These are phyloP conservation scores for Magnolia sinica DNA, from an alignment of 164 flowering plant genomes.

Conservation along the genomic window DNA sequence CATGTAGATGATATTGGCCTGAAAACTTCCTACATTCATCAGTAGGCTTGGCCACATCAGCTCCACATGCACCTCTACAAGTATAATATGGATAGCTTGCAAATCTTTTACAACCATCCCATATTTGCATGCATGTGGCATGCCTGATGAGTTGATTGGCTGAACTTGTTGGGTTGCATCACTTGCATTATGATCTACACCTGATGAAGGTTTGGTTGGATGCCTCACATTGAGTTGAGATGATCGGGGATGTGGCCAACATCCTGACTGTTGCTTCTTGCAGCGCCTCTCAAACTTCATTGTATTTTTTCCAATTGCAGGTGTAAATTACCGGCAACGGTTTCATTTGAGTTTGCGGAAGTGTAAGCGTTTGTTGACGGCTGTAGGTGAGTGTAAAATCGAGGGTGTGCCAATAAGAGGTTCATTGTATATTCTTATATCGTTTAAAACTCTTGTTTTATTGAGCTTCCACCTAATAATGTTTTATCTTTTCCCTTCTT, in stretches of 20 bases:
- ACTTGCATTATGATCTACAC: no score
- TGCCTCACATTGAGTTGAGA: neutral
- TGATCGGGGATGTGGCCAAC: neutral
- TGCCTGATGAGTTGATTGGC: no score
- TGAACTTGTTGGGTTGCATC: no score
- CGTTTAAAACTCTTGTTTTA: neutral
- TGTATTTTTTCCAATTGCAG: constrained; percentile 23
- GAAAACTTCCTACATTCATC: neutral
- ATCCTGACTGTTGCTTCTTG: no score
- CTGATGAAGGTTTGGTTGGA: no score
- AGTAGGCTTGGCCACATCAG: neutral
- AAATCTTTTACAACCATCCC: no score
- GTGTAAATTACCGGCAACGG: constrained; percentile 50
- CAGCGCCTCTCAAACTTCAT: neutral
- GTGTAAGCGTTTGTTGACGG: constrained; percentile 12
- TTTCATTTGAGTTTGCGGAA: constrained; percentile 14
- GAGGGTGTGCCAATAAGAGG: constrained; percentile 5
- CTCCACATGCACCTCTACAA: no score
- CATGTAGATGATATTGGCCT: neutral
- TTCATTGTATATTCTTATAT: neutral
- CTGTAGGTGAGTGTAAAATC: constrained; percentile 12
- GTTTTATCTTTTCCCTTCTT: no score
- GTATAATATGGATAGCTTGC: no score
- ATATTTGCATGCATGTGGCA: no score
- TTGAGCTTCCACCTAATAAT: neutral